Conservation (phyloP, 192 early-diverging fungal species). For the Coemansia sp. region DNA sequence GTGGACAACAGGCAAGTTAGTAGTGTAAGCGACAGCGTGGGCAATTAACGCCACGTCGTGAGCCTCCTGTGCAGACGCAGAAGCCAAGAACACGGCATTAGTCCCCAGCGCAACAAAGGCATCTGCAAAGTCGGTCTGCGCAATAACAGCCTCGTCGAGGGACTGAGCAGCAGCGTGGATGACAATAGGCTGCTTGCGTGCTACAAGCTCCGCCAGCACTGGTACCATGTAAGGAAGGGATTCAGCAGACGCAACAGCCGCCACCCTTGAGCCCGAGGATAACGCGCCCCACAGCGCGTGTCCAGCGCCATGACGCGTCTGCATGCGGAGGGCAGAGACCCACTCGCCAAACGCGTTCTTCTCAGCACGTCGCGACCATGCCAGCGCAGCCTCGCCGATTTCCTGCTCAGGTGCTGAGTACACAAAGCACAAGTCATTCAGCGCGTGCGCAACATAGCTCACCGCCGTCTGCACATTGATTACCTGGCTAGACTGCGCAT, state of each 20-base stretch:
- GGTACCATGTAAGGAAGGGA: constrained; percentile 82
- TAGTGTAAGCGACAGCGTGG: constrained; percentile 68
- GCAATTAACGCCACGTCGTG: constrained; percentile 86
- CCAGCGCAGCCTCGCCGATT: constrained; percentile 61
- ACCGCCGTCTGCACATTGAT: constrained; percentile 66
- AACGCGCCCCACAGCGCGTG: constrained; percentile 77
- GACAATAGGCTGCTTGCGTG: constrained; percentile 63
- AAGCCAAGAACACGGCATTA: constrained; percentile 74
- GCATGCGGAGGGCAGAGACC: constrained; percentile 72
- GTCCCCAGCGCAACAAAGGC: constrained; percentile 76
- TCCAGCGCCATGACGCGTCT: constrained; percentile 77
- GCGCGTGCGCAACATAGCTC: constrained; percentile 72
- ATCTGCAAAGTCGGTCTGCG: constrained; percentile 69
- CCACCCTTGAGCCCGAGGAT: constrained; percentile 40
- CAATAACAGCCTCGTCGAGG: constrained; percentile 52
- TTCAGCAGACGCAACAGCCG: constrained; percentile 69
- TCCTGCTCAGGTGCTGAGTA: constrained; percentile 68
- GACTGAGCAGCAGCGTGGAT: constrained; percentile 80
- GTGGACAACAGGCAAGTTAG: constrained; percentile 76
- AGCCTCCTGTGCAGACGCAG: constrained; percentile 77
- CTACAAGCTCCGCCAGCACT: constrained; percentile 71
- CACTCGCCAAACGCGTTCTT: constrained; percentile 69
- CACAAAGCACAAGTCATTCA: constrained; percentile 81
- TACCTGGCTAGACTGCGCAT: constrained; percentile 22
- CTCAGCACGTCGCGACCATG: constrained; percentile 65